Conservation (phyloP, 2,329 filamentous ascomycete species). For the Verticillium longisporum region DNA sequence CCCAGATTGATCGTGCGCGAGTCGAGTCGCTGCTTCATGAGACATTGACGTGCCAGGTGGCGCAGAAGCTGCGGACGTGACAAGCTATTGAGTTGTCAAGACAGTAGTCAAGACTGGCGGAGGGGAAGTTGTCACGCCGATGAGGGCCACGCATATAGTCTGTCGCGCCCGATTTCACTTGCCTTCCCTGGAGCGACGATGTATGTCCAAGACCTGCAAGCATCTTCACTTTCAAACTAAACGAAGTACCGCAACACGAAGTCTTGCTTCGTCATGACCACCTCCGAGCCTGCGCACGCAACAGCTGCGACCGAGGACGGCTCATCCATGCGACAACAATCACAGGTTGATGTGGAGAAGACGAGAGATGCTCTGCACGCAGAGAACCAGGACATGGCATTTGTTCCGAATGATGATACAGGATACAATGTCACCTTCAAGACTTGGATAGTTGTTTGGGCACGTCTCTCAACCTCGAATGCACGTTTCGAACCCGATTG, state of each 20-base stretch:
- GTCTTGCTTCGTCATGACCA: background rate
- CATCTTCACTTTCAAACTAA: too few species aligned
- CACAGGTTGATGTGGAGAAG: slow-evolving; percentile 9
- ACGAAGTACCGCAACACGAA: background rate
- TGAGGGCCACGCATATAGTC: background rate
- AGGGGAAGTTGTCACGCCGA: background rate
- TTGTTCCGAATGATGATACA: slow-evolving; percentile 22
- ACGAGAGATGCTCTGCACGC: slow-evolving; percentile 3
- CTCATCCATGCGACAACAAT: background rate
- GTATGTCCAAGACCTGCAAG: too few species aligned
- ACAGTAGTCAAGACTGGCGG: background rate
- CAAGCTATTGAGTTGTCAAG: background rate
- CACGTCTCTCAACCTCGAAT: slow-evolving; percentile 1
- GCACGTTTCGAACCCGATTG: background rate
- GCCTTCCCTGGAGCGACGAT: too few species aligned
- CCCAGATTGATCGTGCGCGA: background rate
- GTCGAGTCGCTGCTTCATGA: background rate
- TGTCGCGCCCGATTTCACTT: background rate
- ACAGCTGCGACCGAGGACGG: background rate
- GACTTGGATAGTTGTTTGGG: slow-evolving; percentile 29
- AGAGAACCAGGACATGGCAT: slow-evolving; percentile 8
- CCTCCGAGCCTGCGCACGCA: background rate
- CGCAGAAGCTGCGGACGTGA: background rate
- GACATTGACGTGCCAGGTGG: background rate
- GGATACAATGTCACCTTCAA: slow-evolving; percentile 31